Evolutionary conservation across 208 protist species (phyloP), one percentile per base, ranked within the genome.

Genomic region (Acanthamoeba castellanii): DNA sequence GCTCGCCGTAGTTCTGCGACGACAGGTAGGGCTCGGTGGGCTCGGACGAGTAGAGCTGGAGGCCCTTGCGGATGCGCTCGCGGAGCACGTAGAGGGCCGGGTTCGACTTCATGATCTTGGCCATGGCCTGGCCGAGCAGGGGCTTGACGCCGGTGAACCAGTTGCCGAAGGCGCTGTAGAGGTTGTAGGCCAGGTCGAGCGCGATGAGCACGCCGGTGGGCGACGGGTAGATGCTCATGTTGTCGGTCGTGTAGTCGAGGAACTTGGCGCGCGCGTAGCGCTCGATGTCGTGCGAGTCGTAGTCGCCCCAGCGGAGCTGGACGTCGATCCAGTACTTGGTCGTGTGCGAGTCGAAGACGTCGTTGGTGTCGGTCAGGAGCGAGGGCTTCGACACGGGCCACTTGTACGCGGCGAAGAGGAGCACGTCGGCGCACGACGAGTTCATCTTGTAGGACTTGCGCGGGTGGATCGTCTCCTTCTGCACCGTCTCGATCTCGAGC

Each of bases 321-420:
- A 99, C 99, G 97, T 99, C 99, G 72, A 99, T 97, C 99, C 99
- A 99, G 97, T 99, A 99, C 96, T 99, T 99, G 47, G 99, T 99
- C 1, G 98, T 98, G 42, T 97, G 96, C 89, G 95, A 97, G 45
- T 98, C 97, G 45, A 98, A 99, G 11, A 98, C 98, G 91, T 98
- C 98, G 34, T 97, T 96, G 55, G 98, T 98, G 45, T 99, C 99
- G 55, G 97, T 98, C 7, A 99, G 93, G 0, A 99, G 95, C 20
- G 98, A 99, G 55, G 99, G 99, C 94, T 99, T 98, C 22, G 98
- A 99, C n/a, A 99, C 98, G 78, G 99, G 98, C 99, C 99, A 99
- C 90, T 98, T 98, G 95, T 98, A 98, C n/a, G 97, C 92, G 16
- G 98, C 95, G 89, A 98, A 98, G 37, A 99, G 97, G 42, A 99